A percentile compares a stretch with the other conserved stretches of the same genome.
phyloP scores from a whole-genome alignment of 257 asterid species.

The Solanum clarkiae region DNA sequence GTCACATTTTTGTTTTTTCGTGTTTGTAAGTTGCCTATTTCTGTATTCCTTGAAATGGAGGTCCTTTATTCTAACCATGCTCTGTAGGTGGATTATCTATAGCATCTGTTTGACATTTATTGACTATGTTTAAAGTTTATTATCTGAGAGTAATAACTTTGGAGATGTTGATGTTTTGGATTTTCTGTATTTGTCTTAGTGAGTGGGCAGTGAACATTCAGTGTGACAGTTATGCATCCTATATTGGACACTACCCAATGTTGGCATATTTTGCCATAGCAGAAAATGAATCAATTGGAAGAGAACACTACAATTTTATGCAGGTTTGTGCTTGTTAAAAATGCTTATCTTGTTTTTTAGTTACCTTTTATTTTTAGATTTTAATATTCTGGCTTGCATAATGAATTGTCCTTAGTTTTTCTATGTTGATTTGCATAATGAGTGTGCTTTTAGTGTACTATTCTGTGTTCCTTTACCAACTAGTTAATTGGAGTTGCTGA shows the following conservation, averaged over 20 bases:
- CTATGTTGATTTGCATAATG: not conserved
- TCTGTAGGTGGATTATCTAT: not conserved
- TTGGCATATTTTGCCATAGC: conserved; percentile 87
- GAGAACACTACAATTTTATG: conserved; percentile 98
- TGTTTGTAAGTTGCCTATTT: not conserved
- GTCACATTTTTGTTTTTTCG: not conserved
- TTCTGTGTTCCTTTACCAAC: not conserved
- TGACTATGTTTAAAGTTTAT: not conserved
- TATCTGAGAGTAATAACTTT: not conserved
- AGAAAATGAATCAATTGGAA: conserved; percentile 93
- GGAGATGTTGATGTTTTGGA: not conserved
- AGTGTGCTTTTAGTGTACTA: not conserved
- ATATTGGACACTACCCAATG: conserved; percentile 84
- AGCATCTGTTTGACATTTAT: not conserved
- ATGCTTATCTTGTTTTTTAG: not conserved
- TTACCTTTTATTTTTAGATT: not conserved
- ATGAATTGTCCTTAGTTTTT: not conserved
- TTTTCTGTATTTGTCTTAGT: conserved; percentile 17
- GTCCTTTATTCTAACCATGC: not conserved
- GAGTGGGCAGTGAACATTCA: conserved; percentile 99
- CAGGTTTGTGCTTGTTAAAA: conserved; percentile 36
- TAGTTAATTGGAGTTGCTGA: not conserved
- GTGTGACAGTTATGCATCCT: conserved; percentile 88
- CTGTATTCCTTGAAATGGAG: not conserved
- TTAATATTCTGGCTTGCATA: not conserved